A percentile compares a stretch with the other conserved stretches of the same genome.
Evolutionary conservation across 106 monocot species (phyloP).

Genomic region (Acorus gramineus): DNA sequence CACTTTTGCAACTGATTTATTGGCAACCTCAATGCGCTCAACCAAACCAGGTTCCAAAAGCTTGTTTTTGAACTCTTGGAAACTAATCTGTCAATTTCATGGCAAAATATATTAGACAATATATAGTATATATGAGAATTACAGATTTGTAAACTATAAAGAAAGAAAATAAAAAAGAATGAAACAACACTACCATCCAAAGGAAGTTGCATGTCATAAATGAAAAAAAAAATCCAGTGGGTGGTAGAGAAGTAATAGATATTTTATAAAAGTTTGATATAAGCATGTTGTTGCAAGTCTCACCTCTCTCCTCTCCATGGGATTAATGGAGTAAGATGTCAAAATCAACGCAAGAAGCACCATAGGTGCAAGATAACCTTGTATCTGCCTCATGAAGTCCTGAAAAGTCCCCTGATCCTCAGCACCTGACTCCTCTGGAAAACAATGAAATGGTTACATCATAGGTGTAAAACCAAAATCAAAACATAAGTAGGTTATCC

Average conservation of each 20-base stretch:
- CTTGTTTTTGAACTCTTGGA: conserved; percentile 97
- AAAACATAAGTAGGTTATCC: not conserved
- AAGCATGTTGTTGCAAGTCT: not conserved
- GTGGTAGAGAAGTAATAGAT: not conserved
- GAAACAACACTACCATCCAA: not conserved
- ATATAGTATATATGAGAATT: too few species aligned
- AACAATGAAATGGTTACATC: not conserved
- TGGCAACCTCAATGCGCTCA: conserved; percentile 83
- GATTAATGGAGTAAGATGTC: conserved; percentile 51
- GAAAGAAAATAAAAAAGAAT: not conserved
- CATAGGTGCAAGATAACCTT: conserved; percentile 60
- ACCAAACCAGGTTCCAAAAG: conserved; percentile 86
- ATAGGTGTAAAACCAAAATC: not conserved
- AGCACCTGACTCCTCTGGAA: conserved; percentile 60
- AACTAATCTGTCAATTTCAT: conserved; percentile 64
- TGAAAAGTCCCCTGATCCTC: conserved; percentile 62
- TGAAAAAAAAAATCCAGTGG: not conserved
- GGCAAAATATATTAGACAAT: too few species aligned
- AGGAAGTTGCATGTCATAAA: not conserved
- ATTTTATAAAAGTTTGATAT: too few species aligned
- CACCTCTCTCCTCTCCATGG: conserved; percentile 74
- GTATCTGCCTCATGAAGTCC: conserved; percentile 60
- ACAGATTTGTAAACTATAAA: too few species aligned
- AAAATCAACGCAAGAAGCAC: conserved; percentile 65
- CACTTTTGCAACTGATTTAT: conserved; percentile 93